Evolutionary conservation across 2,329 filamentous ascomycete genomes (phyloP).

Genomic region (Aspergillus sp.): DNA sequence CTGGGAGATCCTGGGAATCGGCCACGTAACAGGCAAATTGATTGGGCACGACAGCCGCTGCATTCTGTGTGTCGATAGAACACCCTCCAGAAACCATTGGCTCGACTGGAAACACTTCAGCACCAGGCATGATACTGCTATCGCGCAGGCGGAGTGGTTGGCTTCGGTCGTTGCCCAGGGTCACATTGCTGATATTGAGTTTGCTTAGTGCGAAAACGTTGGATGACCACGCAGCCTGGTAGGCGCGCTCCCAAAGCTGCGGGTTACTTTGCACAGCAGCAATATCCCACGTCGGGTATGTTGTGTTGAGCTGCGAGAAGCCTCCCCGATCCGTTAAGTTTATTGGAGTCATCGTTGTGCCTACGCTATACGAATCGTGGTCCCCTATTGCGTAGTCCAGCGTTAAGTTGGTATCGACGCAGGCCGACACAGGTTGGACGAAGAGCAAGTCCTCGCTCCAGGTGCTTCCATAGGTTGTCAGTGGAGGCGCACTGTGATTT

Average conservation of each 20-base stretch:
- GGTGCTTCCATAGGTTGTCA: background rate
- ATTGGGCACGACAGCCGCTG: too few species aligned
- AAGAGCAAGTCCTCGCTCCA: constrained; percentile 3
- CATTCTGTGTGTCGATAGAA: too few species aligned
- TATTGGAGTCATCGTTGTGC: background rate
- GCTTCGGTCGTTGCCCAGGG: background rate
- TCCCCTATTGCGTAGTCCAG: background rate
- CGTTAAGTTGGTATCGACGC: background rate
- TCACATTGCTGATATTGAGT: too few species aligned
- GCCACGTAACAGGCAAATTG: too few species aligned
- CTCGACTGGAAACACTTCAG: too few species aligned
- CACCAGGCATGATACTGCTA: too few species aligned
- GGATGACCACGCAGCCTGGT: background rate
- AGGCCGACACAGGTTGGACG: background rate
- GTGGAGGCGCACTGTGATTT: background rate
- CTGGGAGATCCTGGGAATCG: too few species aligned
- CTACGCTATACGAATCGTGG: background rate
- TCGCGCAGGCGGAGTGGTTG: too few species aligned
- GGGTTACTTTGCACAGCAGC: background rate
- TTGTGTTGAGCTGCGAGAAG: background rate
- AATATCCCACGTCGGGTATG: background rate
- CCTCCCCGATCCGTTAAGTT: background rate
- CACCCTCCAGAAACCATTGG: too few species aligned
- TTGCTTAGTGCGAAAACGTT: background rate
- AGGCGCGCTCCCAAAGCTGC: background rate